Percentiles rank a stretch among this genome's conserved stretches.
Conservation (phyloP, 2,329 filamentous ascomycete species). For the Ascochyta pisi region DNA sequence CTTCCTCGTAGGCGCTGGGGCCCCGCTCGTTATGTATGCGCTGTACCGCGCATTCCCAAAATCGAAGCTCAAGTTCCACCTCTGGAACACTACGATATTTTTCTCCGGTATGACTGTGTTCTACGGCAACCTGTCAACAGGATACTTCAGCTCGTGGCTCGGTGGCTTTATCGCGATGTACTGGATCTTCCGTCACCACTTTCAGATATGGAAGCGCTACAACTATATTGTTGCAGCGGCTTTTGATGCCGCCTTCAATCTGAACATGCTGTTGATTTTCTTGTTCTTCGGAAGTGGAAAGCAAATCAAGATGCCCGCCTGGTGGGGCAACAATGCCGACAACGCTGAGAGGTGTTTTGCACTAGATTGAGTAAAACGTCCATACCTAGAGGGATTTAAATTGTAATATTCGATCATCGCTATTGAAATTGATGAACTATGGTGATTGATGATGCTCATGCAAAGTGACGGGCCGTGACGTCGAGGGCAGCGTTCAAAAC, state of each 20-base stretch:
- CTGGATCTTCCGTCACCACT: slow-evolving; percentile 63
- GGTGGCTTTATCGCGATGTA: slow-evolving; percentile 68
- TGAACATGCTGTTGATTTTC: slow-evolving; percentile 68
- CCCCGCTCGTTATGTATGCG: slow-evolving; percentile 57
- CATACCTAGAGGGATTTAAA: too few species aligned
- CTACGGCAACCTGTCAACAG: slow-evolving; percentile 68
- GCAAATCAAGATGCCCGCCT: slow-evolving; percentile 65
- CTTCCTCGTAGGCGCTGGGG: slow-evolving; percentile 59
- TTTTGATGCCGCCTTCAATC: slow-evolving; percentile 68
- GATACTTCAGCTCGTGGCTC: slow-evolving; percentile 62
- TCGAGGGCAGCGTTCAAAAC: slow-evolving; percentile 3
- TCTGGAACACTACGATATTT: slow-evolving; percentile 69
- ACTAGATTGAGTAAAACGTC: slow-evolving; percentile 33
- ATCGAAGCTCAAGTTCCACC: slow-evolving; percentile 61
- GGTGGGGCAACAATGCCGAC: slow-evolving; percentile 67
- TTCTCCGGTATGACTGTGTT: slow-evolving; percentile 63
- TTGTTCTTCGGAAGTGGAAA: slow-evolving; percentile 65
- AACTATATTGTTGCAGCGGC: slow-evolving; percentile 68
- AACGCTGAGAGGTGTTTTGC: slow-evolving; percentile 67
- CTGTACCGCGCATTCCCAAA: slow-evolving; percentile 62
- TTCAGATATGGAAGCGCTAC: slow-evolving; percentile 65
- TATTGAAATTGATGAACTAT: neutral
- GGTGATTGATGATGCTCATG: neutral
- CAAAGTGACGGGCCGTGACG: slow-evolving; percentile 8
- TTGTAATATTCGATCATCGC: neutral